Percentiles rank a stretch among this genome's conserved stretches.
These are phyloP conservation scores for Pseudozyma sp. DNA, from an alignment of 1,284 basidiomycete species.

Conservation along the genomic window DNA sequence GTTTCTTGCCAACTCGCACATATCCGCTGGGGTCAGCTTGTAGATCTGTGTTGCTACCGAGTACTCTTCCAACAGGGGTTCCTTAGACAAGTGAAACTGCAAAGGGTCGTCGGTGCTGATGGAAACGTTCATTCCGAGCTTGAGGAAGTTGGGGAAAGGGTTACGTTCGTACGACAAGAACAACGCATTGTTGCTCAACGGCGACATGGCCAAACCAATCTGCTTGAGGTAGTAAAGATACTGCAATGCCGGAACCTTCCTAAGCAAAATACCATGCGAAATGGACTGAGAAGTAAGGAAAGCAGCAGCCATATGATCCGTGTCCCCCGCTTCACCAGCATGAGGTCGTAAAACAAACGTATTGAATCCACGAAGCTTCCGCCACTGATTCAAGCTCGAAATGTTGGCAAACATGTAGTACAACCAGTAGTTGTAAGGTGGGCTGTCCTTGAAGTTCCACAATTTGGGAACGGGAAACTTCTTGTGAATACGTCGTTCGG, in stretches of 20 bases:
- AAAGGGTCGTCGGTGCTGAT: slow-evolving; percentile 93
- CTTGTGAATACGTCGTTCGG: slow-evolving; percentile 88
- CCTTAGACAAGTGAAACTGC: slow-evolving; percentile 71
- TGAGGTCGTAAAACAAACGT: slow-evolving; percentile 98
- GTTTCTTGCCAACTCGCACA: slow-evolving; percentile 91
- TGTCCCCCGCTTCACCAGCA: slow-evolving; percentile 97
- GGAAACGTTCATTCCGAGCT: slow-evolving; percentile 94
- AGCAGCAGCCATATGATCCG: slow-evolving; percentile 94
- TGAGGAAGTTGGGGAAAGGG: slow-evolving; percentile 96
- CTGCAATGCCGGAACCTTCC: slow-evolving; percentile 90
- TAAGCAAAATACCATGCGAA: slow-evolving; percentile 95
- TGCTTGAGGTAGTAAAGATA: slow-evolving; percentile 78
- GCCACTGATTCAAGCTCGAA: slow-evolving; percentile 93
- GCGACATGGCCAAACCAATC: slow-evolving; percentile 86
- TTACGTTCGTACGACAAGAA: slow-evolving; percentile 98
- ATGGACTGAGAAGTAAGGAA: slow-evolving; percentile 98
- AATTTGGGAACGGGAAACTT: slow-evolving; percentile 94
- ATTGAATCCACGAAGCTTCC: slow-evolving; percentile 83
- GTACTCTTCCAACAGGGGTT: slow-evolving; percentile 96
- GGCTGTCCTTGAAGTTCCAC: slow-evolving; percentile 90
- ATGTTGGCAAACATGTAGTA: slow-evolving; percentile 99
- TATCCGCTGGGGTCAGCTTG: slow-evolving; percentile 70
- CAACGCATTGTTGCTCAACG: slow-evolving; percentile 95
- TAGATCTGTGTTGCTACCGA: slow-evolving; percentile 83
- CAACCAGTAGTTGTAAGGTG: slow-evolving; percentile 91